phyloP scores from a whole-genome alignment of 2,329 filamentous ascomycete genomes.

The Exophiala bonariae region DNA sequence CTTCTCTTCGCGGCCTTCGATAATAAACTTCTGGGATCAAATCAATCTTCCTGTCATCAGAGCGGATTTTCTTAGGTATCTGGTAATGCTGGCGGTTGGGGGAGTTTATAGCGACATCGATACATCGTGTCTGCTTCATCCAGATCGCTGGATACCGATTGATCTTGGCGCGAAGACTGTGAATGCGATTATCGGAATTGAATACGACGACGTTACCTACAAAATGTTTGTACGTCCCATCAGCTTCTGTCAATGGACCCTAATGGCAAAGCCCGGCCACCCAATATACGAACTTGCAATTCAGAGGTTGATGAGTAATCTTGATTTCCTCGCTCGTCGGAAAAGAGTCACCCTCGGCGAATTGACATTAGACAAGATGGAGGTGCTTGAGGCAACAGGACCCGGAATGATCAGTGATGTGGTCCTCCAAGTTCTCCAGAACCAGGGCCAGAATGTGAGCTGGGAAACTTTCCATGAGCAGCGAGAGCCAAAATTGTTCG shows the following conservation, averaged over 20 bases:
- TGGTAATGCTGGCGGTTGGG: constrained; percentile 72
- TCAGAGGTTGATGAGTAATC: constrained; percentile 77
- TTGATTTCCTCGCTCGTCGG: constrained; percentile 63
- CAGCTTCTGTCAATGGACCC: constrained; percentile 99
- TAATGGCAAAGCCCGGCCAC: constrained; percentile 91
- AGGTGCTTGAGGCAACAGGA: constrained; percentile 89
- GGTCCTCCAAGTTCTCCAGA: constrained; percentile 60
- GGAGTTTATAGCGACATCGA: constrained; percentile 92
- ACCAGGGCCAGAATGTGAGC: constrained; percentile 65
- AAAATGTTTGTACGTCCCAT: constrained; percentile 74
- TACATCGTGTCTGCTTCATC: constrained; percentile 78
- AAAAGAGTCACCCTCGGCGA: constrained; percentile 47
- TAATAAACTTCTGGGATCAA: constrained; percentile 60
- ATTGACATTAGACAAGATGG: constrained; percentile 61
- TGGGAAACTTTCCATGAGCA: constrained; percentile 89
- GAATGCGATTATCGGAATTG: constrained; percentile 88
- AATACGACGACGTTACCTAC: constrained; percentile 80
- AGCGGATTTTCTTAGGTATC: constrained; percentile 74
- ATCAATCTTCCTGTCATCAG: constrained; percentile 70
- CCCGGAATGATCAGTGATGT: constrained; percentile 92
- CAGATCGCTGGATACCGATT: constrained; percentile 81
- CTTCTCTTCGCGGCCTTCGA: constrained; percentile 67
- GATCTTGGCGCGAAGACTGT: constrained; percentile 74
- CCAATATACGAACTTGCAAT: constrained; percentile 85
- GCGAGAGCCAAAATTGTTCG: constrained; percentile 76